Base-by-base conservation (phyloP, 1,139 yeast species). In the Zygosaccharomyces sapae region DNA sequence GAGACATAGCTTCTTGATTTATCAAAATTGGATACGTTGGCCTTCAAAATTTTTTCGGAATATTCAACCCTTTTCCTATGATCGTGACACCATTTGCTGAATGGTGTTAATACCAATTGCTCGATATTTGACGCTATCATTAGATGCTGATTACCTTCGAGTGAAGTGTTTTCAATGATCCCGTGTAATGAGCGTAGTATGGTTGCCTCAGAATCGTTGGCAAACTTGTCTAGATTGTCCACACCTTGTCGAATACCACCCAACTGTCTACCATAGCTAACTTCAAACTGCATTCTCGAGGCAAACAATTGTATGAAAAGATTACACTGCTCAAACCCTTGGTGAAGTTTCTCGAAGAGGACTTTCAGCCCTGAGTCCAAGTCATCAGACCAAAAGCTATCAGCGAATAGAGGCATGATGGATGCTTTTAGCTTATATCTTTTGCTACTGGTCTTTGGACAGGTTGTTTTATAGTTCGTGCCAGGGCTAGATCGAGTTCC, bases 351-450 rank as follows among this genome's bases (percentile, higher is more conserved):
- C 37, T 73, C 77, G 61, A 86, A 86, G 16, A 88, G 72, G 8
- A 53, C 51, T 10, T 50, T 58, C 61, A 57, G 53, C 56, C 80
- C 81, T n/a, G 73, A 71, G 20, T 73, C 70, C 62, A 83, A 81
- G 61, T 83, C 90, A 38, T 72, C 73, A 10, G 89, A 74, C 95
- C 95, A 86, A 66, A 86, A 86, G 58, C 81, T 80, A 58, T 84
- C 88, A 3, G 87, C 80, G 69, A 86, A 85, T 36, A 87, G 79
- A 19, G 77, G 72, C 79, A 74, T 74, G 31, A 7, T 33, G 4
- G 25, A 10, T 10, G 7, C 19, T 24, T 24, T 24, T 24, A 5
- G 27, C 4, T 8, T 24, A 8, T n/a, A 24, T 6, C 27, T 24
- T 24, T 24, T 24, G 2, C 27, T 24, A 24, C 2, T 24, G 27